Base-by-base conservation (phyloP, 1,139 yeast genomes). In the Candida sanyaensis region DNA sequence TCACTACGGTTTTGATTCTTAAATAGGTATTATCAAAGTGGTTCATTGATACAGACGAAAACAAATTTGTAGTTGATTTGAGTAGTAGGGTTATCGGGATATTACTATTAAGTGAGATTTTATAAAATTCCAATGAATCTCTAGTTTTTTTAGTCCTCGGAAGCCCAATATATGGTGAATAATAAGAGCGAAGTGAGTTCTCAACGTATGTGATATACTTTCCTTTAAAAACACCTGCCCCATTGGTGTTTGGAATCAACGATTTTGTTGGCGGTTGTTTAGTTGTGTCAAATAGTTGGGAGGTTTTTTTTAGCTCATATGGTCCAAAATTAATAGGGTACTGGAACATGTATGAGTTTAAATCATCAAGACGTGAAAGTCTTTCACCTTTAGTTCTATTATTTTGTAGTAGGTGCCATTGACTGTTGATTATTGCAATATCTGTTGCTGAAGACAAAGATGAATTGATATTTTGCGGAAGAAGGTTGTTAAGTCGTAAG, bases 41-140 rank as follows among this genome's bases (percentile, higher is more conserved):
- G 13, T 54, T 51, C 17, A 71, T 45, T 11, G 69, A 60, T 0
- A 62, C 37, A 5, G 63, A 64, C 2, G 72, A 62, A 47, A 71
- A 65, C 11, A 75, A 61, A 13, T 63, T 50, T 36, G 67, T 61
- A 29, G 55, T 56, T 48, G 69, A 72, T 44, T 60, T 60, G 5
- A 74, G 54, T 5, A 75, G 52, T 12, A 75, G 50, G 3, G 67
- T 52, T 5, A 74, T 56, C 1, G 79, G 79, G 0, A 77, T 33
- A 5, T 12, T 60, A n/a, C 53, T 41, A 4, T 51, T 41, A 6
- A 74, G 51, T 24, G 67, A 56, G 31, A 63, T 56, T 10, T 53
- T 51, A 52, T 60, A 71, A 75, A 74, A 73, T 33, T 53, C 51
- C 53, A 60, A 64, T 9, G 69, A 59, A 11, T 64, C 60, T 24